phyloP scores from a whole-genome alignment of 2,329 filamentous ascomycete species.

The Aureobasidium sp. region DNA sequence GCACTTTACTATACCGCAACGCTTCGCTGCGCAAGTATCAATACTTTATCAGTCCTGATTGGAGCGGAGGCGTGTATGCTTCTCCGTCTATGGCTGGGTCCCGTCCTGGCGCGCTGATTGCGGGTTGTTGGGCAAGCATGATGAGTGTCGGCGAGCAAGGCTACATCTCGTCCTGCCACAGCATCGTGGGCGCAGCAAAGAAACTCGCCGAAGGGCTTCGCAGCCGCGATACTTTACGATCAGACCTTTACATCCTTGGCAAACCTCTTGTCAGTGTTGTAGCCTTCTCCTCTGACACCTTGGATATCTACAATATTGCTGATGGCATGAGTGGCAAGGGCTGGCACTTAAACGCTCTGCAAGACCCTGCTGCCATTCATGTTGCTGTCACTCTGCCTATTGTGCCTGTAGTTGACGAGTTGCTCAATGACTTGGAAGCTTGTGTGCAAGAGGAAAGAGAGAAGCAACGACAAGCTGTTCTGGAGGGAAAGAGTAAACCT shows the following conservation, averaged over 20 bases:
- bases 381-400: slow-evolving; percentile 88
- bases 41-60: slow-evolving; percentile 93
- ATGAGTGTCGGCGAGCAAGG: slow-evolving; percentile 82
- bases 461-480: slow-evolving; percentile 64
- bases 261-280: slow-evolving; percentile 84
- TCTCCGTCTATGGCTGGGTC: slow-evolving; percentile 88
- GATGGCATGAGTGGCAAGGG: slow-evolving; percentile 77
- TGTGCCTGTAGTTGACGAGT: slow-evolving; percentile 66
- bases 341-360: slow-evolving; percentile 94
- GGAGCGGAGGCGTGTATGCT: slow-evolving; percentile 93
- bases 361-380: slow-evolving; percentile 86
- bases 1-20: slow-evolving; percentile 81
- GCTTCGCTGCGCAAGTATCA: slow-evolving; percentile 73
- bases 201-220: slow-evolving; percentile 69
- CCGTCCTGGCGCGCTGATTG: slow-evolving; percentile 85
- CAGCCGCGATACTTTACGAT: slow-evolving; percentile 56
- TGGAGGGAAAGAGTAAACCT: slow-evolving; percentile 55
- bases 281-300: slow-evolving; percentile 71
- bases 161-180: slow-evolving; percentile 76
- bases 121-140: slow-evolving; percentile 88
- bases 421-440: slow-evolving; percentile 60
- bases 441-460: slow-evolving; percentile 64
- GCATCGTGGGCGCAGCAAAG: slow-evolving; percentile 81
- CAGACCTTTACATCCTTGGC: slow-evolving; percentile 72
- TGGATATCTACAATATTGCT: slow-evolving; percentile 90